phyloP scores from a whole-genome alignment of 305 asterid genomes.

The Coffea humblotiana region DNA sequence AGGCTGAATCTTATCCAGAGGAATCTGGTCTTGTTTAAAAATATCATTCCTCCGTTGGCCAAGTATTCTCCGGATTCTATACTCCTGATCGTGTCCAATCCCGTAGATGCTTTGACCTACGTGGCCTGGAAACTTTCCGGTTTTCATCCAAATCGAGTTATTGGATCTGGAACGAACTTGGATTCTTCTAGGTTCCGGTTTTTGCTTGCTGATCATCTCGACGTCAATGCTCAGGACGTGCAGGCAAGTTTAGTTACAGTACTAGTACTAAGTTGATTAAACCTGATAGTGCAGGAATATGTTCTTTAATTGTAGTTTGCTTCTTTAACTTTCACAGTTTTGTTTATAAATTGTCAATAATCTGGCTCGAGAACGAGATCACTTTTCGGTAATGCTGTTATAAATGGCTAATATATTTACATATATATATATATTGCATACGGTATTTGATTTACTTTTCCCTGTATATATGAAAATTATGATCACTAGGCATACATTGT shows the following conservation, averaged over 20 bases:
- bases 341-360: too few relatives aligned
- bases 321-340: too few relatives aligned
- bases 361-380: too few relatives aligned
- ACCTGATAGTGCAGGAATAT: too few relatives aligned
- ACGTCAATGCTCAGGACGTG: constrained; percentile 88
- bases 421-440: too few relatives aligned
- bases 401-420: background rate
- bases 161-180: constrained; percentile 90
- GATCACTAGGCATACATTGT: constrained; percentile 66
- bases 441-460: background rate
- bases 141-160: constrained; percentile 64
- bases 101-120: constrained; percentile 76
- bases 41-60: constrained; percentile 72
- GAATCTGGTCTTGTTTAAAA: constrained; percentile 51
- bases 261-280: too few relatives aligned
- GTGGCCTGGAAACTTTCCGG: constrained; percentile 88
- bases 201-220: constrained; percentile 86
- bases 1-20: constrained; percentile 69
- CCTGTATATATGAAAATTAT: background rate
- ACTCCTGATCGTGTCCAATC: constrained; percentile 75
- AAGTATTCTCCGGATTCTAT: constrained; percentile 56
- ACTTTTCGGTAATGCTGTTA: background rate
- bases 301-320: too few relatives aligned
- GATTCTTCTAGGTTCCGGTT: constrained; percentile 81
- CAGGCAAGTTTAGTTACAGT: constrained; percentile 44